Percentiles rank a stretch among this genome's conserved stretches.
phyloP scores from a whole-genome alignment of 73 alveolate genomes.

The Tetrahymena thermophila region DNA sequence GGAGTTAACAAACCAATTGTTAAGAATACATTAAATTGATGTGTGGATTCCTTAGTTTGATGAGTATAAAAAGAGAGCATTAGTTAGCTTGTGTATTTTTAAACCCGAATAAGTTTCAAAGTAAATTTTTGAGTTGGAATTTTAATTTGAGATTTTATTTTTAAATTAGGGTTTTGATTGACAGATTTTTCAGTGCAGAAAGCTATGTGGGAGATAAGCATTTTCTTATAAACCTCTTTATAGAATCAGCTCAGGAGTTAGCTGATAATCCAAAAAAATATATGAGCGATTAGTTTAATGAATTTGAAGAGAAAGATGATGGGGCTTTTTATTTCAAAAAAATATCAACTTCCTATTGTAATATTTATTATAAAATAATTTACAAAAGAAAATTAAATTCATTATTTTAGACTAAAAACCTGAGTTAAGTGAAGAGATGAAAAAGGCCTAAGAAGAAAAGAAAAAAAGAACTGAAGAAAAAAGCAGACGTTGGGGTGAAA shows the following conservation, averaged over 20 bases:
- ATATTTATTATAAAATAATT: not conserved
- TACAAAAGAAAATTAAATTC: not conserved
- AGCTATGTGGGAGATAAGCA: not conserved
- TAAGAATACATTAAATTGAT: not conserved
- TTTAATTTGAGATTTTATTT: not conserved
- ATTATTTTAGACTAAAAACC: not conserved
- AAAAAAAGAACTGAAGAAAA: not conserved
- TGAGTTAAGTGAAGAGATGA: not conserved
- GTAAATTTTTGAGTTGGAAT: not conserved
- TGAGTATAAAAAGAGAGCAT: not conserved
- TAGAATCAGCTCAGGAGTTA: not conserved
- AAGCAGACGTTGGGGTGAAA: conserved; percentile 1
- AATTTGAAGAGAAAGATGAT: not conserved
- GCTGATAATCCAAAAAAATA: not conserved
- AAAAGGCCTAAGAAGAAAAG: not conserved
- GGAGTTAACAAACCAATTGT: not conserved
- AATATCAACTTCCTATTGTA: not conserved
- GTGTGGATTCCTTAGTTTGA: not conserved
- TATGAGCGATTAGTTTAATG: not conserved
- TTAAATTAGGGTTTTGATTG: not conserved
- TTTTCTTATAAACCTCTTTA: not conserved
- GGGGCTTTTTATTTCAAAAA: not conserved
- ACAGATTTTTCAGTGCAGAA: not conserved
- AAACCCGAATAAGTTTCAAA: not conserved
- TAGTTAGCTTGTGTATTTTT: not conserved